phyloP scores from a whole-genome alignment of 768 basidiomycete genomes.

The Mycena polygramma region DNA sequence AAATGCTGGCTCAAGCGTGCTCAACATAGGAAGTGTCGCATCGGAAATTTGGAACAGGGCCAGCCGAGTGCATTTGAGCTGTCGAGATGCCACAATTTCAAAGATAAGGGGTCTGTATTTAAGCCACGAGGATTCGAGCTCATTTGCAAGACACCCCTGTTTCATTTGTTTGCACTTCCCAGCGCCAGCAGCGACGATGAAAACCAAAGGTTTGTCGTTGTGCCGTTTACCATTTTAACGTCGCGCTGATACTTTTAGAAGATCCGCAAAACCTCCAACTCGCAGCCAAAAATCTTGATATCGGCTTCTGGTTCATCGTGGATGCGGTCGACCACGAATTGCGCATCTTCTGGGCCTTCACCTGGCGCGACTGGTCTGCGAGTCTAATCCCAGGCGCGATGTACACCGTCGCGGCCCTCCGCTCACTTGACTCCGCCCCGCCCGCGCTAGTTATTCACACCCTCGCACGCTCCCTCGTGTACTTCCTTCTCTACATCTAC shows the following conservation, averaged over 20 bases:
- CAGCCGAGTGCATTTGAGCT: too few relatives aligned
- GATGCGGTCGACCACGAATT: slow-evolving; percentile 29
- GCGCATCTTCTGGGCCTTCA: slow-evolving; percentile 33
- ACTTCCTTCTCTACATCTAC: slow-evolving; percentile 36
- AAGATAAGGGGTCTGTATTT: too few relatives aligned
- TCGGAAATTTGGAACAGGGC: too few relatives aligned
- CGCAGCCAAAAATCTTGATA: background rate
- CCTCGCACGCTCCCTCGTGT: slow-evolving; percentile 28
- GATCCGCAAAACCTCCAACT: slow-evolving; percentile 2
- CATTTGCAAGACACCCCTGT: too few relatives aligned
- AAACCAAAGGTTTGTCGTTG: background rate
- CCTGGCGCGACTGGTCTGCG: slow-evolving; percentile 35
- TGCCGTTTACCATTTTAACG: background rate
- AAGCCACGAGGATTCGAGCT: too few relatives aligned
- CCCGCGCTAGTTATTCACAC: background rate
- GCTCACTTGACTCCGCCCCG: slow-evolving; percentile 21
- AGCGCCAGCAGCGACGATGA: background rate
- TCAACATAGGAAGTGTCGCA: too few relatives aligned
- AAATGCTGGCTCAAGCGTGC: too few relatives aligned
- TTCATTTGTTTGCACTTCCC: too few relatives aligned
- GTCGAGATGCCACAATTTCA: too few relatives aligned
- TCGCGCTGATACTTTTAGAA: background rate
- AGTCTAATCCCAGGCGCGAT: slow-evolving; percentile 31
- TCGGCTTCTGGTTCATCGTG: slow-evolving; percentile 19
- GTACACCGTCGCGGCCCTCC: slow-evolving; percentile 33